Conservation (phyloP, 257 asterid species). For the Perilla frutescens region DNA sequence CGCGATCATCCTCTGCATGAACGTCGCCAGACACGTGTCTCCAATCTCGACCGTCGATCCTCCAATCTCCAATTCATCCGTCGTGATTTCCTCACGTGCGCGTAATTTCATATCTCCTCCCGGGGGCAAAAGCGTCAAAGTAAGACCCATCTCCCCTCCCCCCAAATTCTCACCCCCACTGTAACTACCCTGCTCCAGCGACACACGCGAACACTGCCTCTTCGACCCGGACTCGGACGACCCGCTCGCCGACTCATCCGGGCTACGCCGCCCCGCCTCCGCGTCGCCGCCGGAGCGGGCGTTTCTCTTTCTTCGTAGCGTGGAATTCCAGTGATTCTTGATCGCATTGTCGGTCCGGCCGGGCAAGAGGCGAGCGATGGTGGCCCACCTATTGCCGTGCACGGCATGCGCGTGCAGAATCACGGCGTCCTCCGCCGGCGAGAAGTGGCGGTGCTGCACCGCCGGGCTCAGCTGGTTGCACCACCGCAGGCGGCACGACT, state of each 20-base stretch:
- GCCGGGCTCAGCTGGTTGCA: constrained; percentile 79
- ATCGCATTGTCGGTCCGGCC: constrained; percentile 75
- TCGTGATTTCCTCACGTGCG: constrained; percentile 22
- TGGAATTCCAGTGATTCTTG: constrained; percentile 71
- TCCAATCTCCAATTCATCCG: constrained; percentile 26
- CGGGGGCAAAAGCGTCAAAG: constrained; percentile 55
- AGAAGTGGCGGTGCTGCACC: constrained; percentile 68
- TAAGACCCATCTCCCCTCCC: constrained; percentile 41
- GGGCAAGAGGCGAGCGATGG: constrained; percentile 61
- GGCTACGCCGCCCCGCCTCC: constrained; percentile 37
- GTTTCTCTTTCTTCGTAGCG: constrained; percentile 50
- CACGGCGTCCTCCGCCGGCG: constrained; percentile 56
- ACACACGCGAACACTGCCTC: constrained; percentile 46
- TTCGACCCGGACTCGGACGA: constrained; percentile 47
- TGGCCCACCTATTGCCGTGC: constrained; percentile 71
- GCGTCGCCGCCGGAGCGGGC: neutral
- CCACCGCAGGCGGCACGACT: constrained; percentile 79
- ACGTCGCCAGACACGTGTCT: constrained; percentile 49
- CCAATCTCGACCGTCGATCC: constrained; percentile 40
- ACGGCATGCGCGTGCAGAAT: constrained; percentile 55
- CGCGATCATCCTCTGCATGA: constrained; percentile 70
- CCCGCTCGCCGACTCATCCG: constrained; percentile 33
- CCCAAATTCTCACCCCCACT: constrained; percentile 38
- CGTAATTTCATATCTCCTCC: constrained; percentile 35
- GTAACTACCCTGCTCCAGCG: constrained; percentile 53